Evolutionary conservation across 306 rosid genomes (phyloP).

Genomic region (Oemleria cerasiformis): DNA sequence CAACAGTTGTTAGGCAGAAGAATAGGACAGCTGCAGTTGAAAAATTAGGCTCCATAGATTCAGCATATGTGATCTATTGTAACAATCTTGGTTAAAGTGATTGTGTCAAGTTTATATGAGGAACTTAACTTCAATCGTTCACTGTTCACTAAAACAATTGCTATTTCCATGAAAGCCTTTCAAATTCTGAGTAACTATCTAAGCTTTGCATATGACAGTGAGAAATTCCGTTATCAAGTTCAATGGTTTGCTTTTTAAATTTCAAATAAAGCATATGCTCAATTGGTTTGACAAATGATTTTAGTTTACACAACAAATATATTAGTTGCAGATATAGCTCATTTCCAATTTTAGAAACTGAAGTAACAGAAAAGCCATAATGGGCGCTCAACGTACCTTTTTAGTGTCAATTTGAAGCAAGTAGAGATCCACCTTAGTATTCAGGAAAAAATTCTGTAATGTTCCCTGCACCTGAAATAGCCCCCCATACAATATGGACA

Average conservation of each 20-base stretch:
- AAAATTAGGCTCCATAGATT: background rate
- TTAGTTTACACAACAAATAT: background rate
- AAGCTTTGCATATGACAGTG: background rate
- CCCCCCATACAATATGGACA: background rate
- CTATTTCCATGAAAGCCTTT: background rate
- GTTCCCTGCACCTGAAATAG: slow-evolving; percentile 59
- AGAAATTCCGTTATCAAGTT: background rate
- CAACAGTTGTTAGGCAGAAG: background rate
- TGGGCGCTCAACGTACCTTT: slow-evolving; percentile 39
- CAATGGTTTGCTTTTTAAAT: background rate
- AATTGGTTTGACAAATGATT: background rate
- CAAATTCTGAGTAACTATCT: background rate
- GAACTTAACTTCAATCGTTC: background rate
- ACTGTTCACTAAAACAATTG: background rate
- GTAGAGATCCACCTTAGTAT: slow-evolving; percentile 56
- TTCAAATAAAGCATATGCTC: background rate
- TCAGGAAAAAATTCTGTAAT: slow-evolving; percentile 57
- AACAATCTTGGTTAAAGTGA: background rate
- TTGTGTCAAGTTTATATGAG: background rate
- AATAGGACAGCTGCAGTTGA: background rate
- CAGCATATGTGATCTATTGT: background rate
- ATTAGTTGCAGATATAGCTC: background rate
- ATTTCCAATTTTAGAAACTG: background rate
- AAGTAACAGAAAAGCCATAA: background rate
- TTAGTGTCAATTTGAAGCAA: slow-evolving; percentile 76